Evolutionary conservation across 208 protist species (phyloP).

Genomic region (Trypanosoma melophagium): DNA sequence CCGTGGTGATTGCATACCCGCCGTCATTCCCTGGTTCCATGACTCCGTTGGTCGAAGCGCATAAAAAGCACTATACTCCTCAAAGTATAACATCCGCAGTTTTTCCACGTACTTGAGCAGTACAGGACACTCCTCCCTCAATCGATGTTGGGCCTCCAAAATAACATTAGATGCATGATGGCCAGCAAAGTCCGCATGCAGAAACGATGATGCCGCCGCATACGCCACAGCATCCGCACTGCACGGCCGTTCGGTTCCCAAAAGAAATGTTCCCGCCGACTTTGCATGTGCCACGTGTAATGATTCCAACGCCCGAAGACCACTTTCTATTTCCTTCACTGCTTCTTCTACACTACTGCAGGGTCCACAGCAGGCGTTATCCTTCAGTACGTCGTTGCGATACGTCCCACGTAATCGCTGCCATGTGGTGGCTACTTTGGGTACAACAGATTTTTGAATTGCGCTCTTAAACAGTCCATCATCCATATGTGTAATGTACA

Average conservation of each 20-base stretch:
- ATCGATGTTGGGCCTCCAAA: conserved; percentile 26
- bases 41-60: conserved; percentile 26
- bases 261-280: conserved; percentile 48
- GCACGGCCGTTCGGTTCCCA: conserved; percentile 57
- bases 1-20: conserved; percentile 7
- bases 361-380: conserved; percentile 40
- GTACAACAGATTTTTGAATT: conserved; percentile 54
- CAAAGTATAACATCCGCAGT: conserved; percentile 70
- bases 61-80: conserved; percentile 76
- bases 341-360: conserved; percentile 50
- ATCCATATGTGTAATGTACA: conserved; percentile 70
- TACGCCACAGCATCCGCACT: conserved; percentile 72
- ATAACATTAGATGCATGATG: conserved; percentile 16
- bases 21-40: conserved; percentile 4
- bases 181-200: conserved; percentile 68
- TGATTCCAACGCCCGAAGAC: conserved; percentile 51
- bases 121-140: conserved; percentile 52
- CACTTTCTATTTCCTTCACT: conserved; percentile 42
- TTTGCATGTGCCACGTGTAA: conserved; percentile 33
- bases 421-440: conserved; percentile 60
- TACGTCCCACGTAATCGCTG: conserved; percentile 61
- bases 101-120: conserved; percentile 76
- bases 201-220: conserved; percentile 64
- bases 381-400: conserved; percentile 39
- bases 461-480: conserved; percentile 38